Evolutionary conservation across 495 filamentous ascomycete species (phyloP), one percentile per base, ranked within the genome.

Genomic region (Apiosordaria backusii): DNA sequence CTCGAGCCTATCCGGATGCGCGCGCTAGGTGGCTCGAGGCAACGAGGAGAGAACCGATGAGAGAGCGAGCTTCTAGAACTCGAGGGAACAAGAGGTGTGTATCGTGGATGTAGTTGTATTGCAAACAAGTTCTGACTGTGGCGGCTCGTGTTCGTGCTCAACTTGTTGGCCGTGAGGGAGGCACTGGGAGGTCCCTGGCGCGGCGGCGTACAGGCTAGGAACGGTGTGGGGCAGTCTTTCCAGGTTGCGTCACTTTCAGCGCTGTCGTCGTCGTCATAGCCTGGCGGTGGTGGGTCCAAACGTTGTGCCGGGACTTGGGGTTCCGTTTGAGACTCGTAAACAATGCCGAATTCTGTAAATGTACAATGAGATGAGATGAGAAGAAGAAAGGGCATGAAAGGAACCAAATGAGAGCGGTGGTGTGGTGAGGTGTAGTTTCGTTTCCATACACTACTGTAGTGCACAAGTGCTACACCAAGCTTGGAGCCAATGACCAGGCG

Each of bases 231-330:
- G 19, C 40, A 26, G n/a, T n/a, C 16, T 18, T 25, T 27, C 50
- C 23, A n/a, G n/a, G n/a, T 54, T 54, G 61, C 61, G 61, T 63
- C 61, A 63, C 61, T 55, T 53, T 63, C 50, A 63, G 23, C 61
- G 54, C n/a, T 63, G 61, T 63, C 61, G 61, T 63, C 61, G 61
- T 63, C 61, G 61, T 63, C 61, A 63, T 63, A n/a, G 61, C 26
- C 19, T 22, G 29, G 21, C 10, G 9, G 6, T 55, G 52, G 52
- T 55, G 52, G 52, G 52, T 55, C 35, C 35, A 45, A 13, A 45
- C 35, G 35, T 45, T 45, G 35, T 45, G 2, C 35, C 35, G 35
- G 35, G 35, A 45, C 35, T 45, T 18, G 35, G 35, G 35, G 35
- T 45, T 45, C 35, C 35, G 35, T 45, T 45, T 45, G 35, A 15